Percentiles rank a stretch among this genome's conserved stretches.
phyloP scores from a whole-genome alignment of 83 land plant species.

The Picea engelmannii region DNA sequence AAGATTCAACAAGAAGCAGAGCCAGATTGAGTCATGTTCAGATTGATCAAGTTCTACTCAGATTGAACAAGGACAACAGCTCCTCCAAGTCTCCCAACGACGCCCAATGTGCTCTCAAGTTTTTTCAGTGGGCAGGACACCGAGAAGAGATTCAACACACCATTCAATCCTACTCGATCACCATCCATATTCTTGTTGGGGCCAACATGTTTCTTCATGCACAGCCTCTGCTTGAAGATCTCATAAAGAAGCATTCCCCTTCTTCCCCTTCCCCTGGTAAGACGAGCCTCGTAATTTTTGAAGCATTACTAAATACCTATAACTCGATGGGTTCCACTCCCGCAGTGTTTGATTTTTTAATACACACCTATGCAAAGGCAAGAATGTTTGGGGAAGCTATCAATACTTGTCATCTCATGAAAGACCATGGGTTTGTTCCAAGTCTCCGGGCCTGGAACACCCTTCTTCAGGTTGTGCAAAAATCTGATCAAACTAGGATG shows the following conservation, averaged over 20 bases:
- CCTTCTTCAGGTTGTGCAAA: conserved; percentile 42
- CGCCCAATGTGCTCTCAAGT: conserved; percentile 12
- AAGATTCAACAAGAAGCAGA: background rate
- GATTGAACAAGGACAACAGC: background rate
- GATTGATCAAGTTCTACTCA: background rate
- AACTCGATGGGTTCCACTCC: conserved; percentile 17
- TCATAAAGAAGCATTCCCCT: background rate
- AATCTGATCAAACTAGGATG: conserved; percentile 17
- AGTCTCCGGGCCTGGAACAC: conserved; percentile 39
- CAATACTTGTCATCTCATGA: conserved; percentile 33
- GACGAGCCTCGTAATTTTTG: conserved; percentile 21
- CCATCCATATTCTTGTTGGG: background rate
- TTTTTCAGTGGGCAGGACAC: conserved; percentile 7
- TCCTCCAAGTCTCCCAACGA: background rate
- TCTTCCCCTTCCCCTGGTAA: background rate
- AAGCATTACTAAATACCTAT: conserved; percentile 32
- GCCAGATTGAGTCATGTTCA: background rate
- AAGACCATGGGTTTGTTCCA: conserved; percentile 36
- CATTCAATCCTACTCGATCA: background rate
- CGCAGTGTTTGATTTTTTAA: conserved; percentile 53
- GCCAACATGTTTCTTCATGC: background rate
- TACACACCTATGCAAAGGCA: conserved; percentile 43
- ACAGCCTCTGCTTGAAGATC: background rate
- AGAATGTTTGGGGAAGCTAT: conserved; percentile 47
- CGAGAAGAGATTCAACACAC: conserved; percentile 6